Percentiles rank a stretch among this genome's conserved stretches.
Evolutionary conservation across 495 filamentous ascomycete genomes (phyloP).

Genomic region (Hyaloscypha finlandica): DNA sequence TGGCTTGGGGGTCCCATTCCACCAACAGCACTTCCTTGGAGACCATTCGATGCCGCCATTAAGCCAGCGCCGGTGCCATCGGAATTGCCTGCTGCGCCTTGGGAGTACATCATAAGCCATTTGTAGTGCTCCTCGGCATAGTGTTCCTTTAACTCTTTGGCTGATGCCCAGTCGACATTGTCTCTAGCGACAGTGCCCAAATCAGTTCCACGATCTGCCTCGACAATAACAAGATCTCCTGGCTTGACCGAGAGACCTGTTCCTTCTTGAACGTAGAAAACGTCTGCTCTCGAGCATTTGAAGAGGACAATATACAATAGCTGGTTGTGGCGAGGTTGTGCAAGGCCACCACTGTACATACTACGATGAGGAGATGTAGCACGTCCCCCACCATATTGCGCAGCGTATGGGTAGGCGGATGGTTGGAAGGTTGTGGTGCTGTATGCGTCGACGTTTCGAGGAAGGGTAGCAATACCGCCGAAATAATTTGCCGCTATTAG

Average conservation of each 20-base stretch:
- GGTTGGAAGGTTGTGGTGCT: conserved; percentile 17
- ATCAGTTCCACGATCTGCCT: conserved; percentile 94
- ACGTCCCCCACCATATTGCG: conserved; percentile 54
- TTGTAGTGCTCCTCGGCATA: conserved; percentile 92
- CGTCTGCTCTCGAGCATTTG: conserved; percentile 90
- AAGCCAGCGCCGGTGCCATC: conserved; percentile 55
- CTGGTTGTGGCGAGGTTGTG: conserved; percentile 74
- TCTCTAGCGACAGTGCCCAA: conserved; percentile 88
- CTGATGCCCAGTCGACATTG: conserved; percentile 79
- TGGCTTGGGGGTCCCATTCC: conserved; percentile 72
- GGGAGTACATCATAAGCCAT: conserved; percentile 97
- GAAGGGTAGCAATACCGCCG: conserved; percentile 35
- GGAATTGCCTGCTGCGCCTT: conserved; percentile 63
- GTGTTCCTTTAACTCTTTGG: conserved; percentile 84
- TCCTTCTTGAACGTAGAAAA: conserved; percentile 95
- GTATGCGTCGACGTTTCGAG: conserved; percentile 27
- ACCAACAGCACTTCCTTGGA: conserved; percentile 67
- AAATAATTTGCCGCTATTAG: conserved; percentile 50
- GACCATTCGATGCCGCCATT: conserved; percentile 58
- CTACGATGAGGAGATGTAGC: conserved; percentile 56
- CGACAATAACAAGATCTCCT: conserved; percentile 94
- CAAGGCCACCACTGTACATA: conserved; percentile 55
- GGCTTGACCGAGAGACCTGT: conserved; percentile 87
- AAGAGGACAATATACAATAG: conserved; percentile 92
- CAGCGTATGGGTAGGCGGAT: conserved; percentile 39